Conservation (phyloP, 208 protist species). For the Leishmania tarentolae region DNA sequence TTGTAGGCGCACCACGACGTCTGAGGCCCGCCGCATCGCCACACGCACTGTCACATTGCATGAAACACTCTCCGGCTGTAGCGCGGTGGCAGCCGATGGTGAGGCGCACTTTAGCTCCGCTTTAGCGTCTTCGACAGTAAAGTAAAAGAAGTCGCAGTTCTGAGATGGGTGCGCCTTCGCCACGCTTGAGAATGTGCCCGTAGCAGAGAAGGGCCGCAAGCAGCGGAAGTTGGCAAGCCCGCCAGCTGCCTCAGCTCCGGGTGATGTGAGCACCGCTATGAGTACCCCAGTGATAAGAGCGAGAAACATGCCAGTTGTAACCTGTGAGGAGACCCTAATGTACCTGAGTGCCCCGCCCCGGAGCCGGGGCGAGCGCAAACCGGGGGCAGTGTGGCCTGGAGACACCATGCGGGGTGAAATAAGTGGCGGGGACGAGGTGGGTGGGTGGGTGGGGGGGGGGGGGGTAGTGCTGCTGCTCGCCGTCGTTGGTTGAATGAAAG, state of each 20-base stretch:
- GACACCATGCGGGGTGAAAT: not conserved
- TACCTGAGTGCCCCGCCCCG: not conserved
- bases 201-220: constrained; percentile 49
- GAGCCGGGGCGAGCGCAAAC: not conserved
- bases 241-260: not conserved
- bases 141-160: constrained; percentile 71
- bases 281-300: not conserved
- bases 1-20: constrained; percentile 16
- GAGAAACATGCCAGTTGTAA: not conserved
- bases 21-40: constrained; percentile 21
- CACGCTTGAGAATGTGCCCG: constrained; percentile 39
- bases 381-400: not conserved
- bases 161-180: constrained; percentile 30
- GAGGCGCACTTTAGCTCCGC: constrained; percentile 38
- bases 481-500: not conserved
- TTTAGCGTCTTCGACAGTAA: constrained; percentile 44
- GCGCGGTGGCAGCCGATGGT: not conserved
- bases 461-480: not conserved
- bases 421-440: too few species aligned
- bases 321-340: not conserved
- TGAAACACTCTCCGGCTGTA: not conserved
- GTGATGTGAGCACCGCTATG: too few species aligned
- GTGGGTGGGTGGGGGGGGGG: not conserved
- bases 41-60: constrained; percentile 37
- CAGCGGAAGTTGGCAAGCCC: constrained; percentile 43